Base-by-base conservation (phyloP, 345 rosid genomes). In the Rhodomyrtus tomentosa region DNA sequence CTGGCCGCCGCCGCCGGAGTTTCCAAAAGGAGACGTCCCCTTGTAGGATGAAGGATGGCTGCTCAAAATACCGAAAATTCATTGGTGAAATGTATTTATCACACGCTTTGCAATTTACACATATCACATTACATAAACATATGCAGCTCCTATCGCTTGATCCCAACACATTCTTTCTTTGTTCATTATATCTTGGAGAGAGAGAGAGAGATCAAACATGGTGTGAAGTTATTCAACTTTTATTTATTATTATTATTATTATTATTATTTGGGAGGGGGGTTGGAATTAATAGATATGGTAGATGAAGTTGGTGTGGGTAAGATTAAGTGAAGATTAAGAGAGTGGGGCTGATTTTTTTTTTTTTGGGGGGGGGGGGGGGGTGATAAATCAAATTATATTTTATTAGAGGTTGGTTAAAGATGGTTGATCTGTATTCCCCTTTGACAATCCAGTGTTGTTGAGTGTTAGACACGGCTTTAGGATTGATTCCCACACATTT, bases 401-500 rank as follows among this genome's bases (percentile, higher is more conserved):
- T 50, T 80, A 72, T 15, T 40, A 32, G 32, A 50, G 9, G 56
- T 85, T n/a, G 80, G 68, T 85, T 27, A 81, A 24, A 50, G 83
- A 85, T 81, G 83, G 80, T 85, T 81, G 86, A 56, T 80, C 86
- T 48, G 83, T 84, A 51, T 32, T 53, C 76, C 80, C 38, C 38
- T 50, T 73, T 49, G 73, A 80, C 40, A 27, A 80, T 80, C n/a
- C 76, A 50, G 81, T 20, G 15, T n/a, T 10, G 50, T 84, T 81
- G 86, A 81, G 83, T 80, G 59, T 8, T 81, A 29, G 86, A 50
- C 86, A 85, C 86, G 86, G 86, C 76, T 79, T 84, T 80, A 82
- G 81, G 85, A 68, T 21, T 50, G 45, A 82, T 54, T 40, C n/a
- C 83, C 6, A 10, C 49, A 20, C 74, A 16, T 62, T 7, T 82